Evolutionary conservation across 208 protist genomes (phyloP), one percentile per base, ranked within the genome.

Genomic region (Trypanosoma theileri): DNA sequence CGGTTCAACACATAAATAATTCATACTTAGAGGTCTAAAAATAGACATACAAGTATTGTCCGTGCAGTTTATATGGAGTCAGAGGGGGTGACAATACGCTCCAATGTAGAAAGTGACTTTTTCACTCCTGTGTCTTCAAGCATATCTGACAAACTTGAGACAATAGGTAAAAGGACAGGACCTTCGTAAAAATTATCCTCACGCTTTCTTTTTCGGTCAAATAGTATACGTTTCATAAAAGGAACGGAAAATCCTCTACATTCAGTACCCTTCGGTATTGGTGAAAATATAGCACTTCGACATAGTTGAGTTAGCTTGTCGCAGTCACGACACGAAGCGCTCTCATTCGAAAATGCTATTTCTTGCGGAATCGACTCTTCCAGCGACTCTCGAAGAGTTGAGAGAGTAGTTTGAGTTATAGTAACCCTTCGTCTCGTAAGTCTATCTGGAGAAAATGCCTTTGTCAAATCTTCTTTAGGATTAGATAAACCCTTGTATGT

Each of bases 291-390:
- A 41, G 72, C 69, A 80, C 77, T 79, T 22, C 88, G 71, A 55
- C 84, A 88, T 12, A 94, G 55, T 46, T 82, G 71, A 7, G 83
- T 88, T 4, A 94, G 67, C 59, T 87, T 83, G 51, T 91, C 85
- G 57, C 85, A 89, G 76, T 90, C 84, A 16, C 88, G 88, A 54
- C 80, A 88, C 0, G 85, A 80, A 1, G 78, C 68, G 50, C 88
- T 91, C 44, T 73, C 69, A 12, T 77, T 77, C 50, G 73, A 80
- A 63, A 89, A 85, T 12, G 70, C 68, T 41, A 91, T 77, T 66
- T 91, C 88, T 42, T 78, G 71, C 12, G 84, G 81, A 64, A 94
- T 88, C 13, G 42, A 67, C 11, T 82, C 66, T 12, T 42, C 66
- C 24, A 92, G 60, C 19, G 67, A 61, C 26, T 89, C 79, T 22